Evolutionary conservation across 2,329 filamentous ascomycete species (phyloP).

Genomic region (Monilinia fructigena): DNA sequence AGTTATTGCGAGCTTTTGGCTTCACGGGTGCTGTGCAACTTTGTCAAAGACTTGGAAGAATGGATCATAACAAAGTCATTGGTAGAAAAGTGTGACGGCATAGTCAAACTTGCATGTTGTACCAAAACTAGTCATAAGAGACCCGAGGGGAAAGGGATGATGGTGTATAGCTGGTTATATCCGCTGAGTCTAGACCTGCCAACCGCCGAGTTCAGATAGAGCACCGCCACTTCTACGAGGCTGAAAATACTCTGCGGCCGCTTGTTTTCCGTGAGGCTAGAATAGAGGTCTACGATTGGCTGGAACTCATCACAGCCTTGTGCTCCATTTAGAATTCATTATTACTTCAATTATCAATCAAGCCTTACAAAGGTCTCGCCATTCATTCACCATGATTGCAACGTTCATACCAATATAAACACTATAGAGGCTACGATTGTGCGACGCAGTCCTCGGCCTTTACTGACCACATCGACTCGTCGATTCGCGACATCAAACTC

Average conservation of each 20-base stretch:
- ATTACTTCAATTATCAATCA: background rate
- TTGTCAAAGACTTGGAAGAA: too few species aligned
- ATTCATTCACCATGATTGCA: background rate
- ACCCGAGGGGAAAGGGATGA: too few species aligned
- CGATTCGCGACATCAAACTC: background rate
- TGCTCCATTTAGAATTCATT: background rate
- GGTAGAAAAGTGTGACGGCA: too few species aligned
- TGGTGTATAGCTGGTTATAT: too few species aligned
- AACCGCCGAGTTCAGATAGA: too few species aligned
- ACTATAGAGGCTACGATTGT: background rate
- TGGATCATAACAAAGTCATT: too few species aligned
- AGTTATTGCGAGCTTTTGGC: too few species aligned
- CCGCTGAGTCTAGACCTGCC: too few species aligned
- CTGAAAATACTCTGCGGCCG: background rate
- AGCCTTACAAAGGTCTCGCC: background rate
- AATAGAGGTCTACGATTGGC: background rate
- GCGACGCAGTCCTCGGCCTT: background rate
- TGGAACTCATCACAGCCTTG: background rate
- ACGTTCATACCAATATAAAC: background rate
- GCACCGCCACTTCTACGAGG: conserved; percentile 4
- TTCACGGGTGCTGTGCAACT: too few species aligned
- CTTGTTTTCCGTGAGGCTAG: background rate
- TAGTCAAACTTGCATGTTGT: too few species aligned
- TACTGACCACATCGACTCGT: background rate
- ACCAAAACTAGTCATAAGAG: too few species aligned